Conservation (phyloP, 306 rosid genomes). For the Vigna trinervia region DNA sequence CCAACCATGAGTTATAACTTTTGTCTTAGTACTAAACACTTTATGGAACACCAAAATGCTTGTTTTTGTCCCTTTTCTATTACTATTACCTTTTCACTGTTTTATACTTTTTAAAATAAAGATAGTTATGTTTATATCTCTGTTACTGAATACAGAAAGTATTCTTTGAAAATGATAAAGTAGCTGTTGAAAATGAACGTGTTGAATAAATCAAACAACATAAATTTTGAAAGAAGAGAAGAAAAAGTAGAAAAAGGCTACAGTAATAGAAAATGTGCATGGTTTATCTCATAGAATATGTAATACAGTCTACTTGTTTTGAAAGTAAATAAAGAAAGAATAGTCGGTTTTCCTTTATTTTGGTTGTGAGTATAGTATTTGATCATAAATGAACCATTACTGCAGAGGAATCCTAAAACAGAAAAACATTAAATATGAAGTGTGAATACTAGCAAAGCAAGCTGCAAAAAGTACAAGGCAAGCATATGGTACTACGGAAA, state of each 20-base stretch:
- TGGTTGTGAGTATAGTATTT: constrained; percentile 14
- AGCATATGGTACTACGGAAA: constrained; percentile 55
- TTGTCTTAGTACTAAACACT: no score
- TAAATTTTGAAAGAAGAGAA: neutral
- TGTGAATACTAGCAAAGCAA: constrained; percentile 44
- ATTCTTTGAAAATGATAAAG: neutral
- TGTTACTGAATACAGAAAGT: no score
- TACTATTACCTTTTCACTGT: no score
- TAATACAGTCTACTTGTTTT: neutral
- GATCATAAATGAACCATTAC: constrained; percentile 45
- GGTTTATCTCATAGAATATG: constrained; percentile 10
- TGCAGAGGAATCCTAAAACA: constrained; percentile 35
- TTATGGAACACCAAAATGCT: no score
- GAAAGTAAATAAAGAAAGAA: neutral
- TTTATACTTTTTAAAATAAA: no score
- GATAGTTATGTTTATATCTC: no score
- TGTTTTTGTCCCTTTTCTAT: no score
- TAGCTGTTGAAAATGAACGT: neutral
- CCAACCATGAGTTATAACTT: no score
- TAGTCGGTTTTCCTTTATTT: constrained; percentile 26
- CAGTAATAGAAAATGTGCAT: constrained; percentile 6
- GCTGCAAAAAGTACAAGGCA: constrained; percentile 46
- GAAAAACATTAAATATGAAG: constrained; percentile 36
- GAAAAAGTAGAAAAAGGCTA: neutral
- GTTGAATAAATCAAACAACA: neutral